phyloP scores from a whole-genome alignment of 148 eudicot genomes.

The Silene latifolia region DNA sequence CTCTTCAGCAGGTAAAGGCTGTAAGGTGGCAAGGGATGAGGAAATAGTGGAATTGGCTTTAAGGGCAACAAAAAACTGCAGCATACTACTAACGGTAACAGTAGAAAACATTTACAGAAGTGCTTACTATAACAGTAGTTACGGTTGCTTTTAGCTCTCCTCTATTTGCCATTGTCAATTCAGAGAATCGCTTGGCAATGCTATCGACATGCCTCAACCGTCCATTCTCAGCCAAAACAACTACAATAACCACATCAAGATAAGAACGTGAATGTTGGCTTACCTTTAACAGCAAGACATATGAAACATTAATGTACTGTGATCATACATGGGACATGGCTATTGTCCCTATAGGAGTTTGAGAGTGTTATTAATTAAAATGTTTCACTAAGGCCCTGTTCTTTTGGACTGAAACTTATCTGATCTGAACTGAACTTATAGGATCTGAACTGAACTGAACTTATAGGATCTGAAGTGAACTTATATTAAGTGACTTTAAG shows the following conservation, averaged over 20 bases:
- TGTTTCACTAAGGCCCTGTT: not conserved
- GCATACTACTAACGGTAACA: not conserved
- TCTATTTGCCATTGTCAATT: slow-evolving; percentile 82
- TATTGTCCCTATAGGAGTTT: not conserved
- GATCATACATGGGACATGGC: not conserved
- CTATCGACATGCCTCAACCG: slow-evolving; percentile 59
- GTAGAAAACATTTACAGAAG: not conserved
- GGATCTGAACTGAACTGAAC: too few relatives aligned
- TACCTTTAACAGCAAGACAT: not conserved
- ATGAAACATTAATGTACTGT: not conserved
- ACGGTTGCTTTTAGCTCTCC: slow-evolving; percentile 82
- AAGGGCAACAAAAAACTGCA: not conserved
- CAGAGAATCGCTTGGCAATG: slow-evolving; percentile 66
- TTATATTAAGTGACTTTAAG: too few relatives aligned
- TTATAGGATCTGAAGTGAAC: too few relatives aligned
- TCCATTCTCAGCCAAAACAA: slow-evolving; percentile 72
- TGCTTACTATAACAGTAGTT: slow-evolving; percentile 80
- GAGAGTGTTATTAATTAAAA: not conserved
- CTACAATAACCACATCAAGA: slow-evolving; percentile 26
- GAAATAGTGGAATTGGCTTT: not conserved
- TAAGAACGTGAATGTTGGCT: not conserved
- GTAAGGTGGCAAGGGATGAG: slow-evolving; percentile 6
- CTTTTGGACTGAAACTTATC: too few relatives aligned
- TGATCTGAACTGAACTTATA: too few relatives aligned
- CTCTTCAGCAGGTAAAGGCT: slow-evolving; percentile 79